Base-by-base conservation (phyloP, 1,284 basidiomycete genomes). In the Heterobasidion occidentale region DNA sequence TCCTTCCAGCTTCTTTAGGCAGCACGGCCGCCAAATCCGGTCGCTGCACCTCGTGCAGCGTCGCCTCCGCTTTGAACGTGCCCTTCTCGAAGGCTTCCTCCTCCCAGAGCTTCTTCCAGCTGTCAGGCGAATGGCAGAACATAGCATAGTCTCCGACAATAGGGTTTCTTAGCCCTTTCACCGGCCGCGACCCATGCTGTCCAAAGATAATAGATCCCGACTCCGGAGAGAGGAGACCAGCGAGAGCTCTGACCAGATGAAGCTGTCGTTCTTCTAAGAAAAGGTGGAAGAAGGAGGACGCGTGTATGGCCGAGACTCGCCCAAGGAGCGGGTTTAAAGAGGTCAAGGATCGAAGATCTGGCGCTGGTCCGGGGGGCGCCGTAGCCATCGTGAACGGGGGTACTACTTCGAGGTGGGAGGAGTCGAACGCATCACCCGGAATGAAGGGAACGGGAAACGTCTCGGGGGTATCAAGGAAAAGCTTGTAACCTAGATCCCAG, bases 231-330 rank as follows among this genome's bases (percentile, higher is more conserved):
- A 73, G 68, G 5, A 78, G 64, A 1, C 69, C 63, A 0, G 70
- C 72, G 34, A 77, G 59, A 9, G 61, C 65, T 11, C 62, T 62
- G 3, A 72, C 77, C 3, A 77, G 64, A 19, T 67, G 51, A 15
- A 63, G 53, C 61, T 79, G 76, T n/a, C 65, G 47, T 7, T 70
- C 70, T 57, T 75, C 67, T 27, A 64, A 58, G 63, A 79, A 78
- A 6, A 77, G 66, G 58, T 78, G 75, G 64, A 78, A 79, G 59
- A 78, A 71, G 2, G 70, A 64, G 9, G 72, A 71, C 9, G 71
- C 67, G 59, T 75, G 72, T 27, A 78, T 74, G 11, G 70, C 73
- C 4, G 74, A 71, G n/a, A 74, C 60, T 51, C 70, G 68, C 7
- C 73, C 72, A 49, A 68, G 71, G 5, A 79, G 69, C 1, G 70